Evolutionary conservation across 805 yeast species (phyloP).

Genomic region (Lipomyces chichibuensis): DNA sequence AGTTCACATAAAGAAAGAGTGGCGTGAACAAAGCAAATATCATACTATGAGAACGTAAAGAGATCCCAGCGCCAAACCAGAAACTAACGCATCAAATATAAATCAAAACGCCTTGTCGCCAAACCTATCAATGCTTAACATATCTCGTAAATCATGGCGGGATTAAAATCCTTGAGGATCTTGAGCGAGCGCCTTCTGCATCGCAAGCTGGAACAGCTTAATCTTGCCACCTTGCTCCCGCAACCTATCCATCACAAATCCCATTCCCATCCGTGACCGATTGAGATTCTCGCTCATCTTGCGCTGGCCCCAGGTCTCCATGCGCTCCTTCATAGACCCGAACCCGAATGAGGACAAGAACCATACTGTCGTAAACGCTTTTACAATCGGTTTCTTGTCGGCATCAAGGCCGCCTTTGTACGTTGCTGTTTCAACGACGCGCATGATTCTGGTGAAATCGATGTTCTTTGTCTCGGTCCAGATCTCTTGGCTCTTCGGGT

Average conservation of each 20-base stretch:
- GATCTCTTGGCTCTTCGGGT: constrained; percentile 60
- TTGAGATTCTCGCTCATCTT: constrained; percentile 68
- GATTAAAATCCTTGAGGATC: background rate
- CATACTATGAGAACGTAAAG: background rate
- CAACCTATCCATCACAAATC: constrained; percentile 71
- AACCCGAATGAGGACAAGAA: constrained; percentile 55
- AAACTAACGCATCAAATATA: background rate
- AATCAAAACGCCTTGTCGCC: constrained; percentile 2
- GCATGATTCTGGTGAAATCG: constrained; percentile 77
- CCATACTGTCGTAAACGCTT: constrained; percentile 27
- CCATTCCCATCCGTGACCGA: constrained; percentile 71
- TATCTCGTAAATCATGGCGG: background rate
- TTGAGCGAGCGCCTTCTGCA: constrained; percentile 28
- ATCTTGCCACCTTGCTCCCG: constrained; percentile 36
- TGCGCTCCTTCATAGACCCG: constrained; percentile 66
- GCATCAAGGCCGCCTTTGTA: constrained; percentile 47
- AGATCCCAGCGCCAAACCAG: background rate
- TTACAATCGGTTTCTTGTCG: constrained; percentile 61
- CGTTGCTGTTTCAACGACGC: constrained; percentile 74
- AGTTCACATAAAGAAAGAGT: background rate
- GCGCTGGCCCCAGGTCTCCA: constrained; percentile 79
- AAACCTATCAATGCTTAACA: background rate
- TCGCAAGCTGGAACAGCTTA: constrained; percentile 32
- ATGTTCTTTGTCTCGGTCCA: constrained; percentile 75
- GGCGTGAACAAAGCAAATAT: background rate